These are phyloP conservation scores for Aspergillus alliaceus DNA, from an alignment of 2,329 filamentous ascomycete genomes.

Conservation along the genomic window DNA sequence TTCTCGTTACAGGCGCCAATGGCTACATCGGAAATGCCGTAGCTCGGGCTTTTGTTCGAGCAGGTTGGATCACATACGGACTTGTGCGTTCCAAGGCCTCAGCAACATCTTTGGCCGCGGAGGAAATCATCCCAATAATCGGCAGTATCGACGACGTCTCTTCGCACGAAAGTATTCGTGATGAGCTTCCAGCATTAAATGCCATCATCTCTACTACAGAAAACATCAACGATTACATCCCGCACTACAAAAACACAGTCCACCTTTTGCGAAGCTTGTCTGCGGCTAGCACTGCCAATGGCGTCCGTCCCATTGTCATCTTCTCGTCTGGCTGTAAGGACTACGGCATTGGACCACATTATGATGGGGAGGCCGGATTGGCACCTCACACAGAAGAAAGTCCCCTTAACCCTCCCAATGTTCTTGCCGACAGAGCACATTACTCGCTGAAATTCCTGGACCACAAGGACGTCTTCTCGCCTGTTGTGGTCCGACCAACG, in stretches of 20 bases:
- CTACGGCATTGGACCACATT: conserved; percentile 9
- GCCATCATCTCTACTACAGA: conserved; percentile 12
- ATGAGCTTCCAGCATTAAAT: conserved; percentile 1
- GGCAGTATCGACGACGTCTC: conserved; percentile 3
- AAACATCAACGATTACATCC: conserved; percentile 3
- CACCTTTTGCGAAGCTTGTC: conserved; percentile 1
- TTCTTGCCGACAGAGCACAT: neutral
- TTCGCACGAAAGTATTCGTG: neutral
- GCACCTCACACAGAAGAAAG: conserved; percentile 10
- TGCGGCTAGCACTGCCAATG: neutral
- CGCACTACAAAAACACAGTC: conserved; percentile 1
- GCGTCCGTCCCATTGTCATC: conserved; percentile 2
- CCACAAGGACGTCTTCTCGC: conserved; percentile 3
- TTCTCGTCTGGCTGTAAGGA: conserved; percentile 15
- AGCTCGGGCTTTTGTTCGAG: conserved; percentile 9
- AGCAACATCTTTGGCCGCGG: neutral
- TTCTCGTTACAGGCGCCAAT: conserved; percentile 13
- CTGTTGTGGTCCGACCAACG: conserved; percentile 7
- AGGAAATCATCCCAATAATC: conserved; percentile 11
- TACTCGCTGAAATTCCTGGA: conserved; percentile 1
- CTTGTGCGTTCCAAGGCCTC: neutral
- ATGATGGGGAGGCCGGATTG: neutral
- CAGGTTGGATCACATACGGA: conserved; percentile 11
- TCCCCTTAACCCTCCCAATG: conserved; percentile 4
- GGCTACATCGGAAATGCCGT: conserved; percentile 16